These are phyloP conservation scores for Penicillium sp. DNA, from an alignment of 2,329 filamentous ascomycete species.

Conservation along the genomic window DNA sequence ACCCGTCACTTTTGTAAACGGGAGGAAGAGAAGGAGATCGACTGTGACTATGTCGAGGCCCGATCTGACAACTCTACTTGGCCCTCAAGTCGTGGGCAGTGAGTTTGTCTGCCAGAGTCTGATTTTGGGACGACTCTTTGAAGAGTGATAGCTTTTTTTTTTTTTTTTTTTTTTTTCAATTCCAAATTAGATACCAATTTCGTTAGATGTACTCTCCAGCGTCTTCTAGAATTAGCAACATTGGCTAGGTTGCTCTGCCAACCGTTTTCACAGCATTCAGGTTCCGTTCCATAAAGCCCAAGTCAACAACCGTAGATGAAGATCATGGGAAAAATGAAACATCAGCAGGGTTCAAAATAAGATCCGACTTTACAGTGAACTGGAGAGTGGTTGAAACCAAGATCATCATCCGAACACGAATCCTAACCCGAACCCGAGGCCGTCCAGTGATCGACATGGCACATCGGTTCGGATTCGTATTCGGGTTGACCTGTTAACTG, in stretches of 20 bases:
- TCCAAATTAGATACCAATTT: conserved; percentile 32
- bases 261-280: background rate
- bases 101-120: conserved; percentile 92
- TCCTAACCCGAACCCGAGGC: conserved; percentile 5
- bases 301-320: background rate
- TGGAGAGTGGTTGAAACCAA: background rate
- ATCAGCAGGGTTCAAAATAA: too few relatives aligned
- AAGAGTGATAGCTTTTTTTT: conserved; percentile 51
- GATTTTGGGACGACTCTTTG: conserved; percentile 80
- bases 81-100: conserved; percentile 74
- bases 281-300: background rate
- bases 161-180: too few relatives aligned
- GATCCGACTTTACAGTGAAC: too few relatives aligned
- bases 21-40: conserved; percentile 54
- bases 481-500: background rate
- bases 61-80: conserved; percentile 48
- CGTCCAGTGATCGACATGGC: background rate
- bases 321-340: background rate
- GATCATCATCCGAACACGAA: conserved; percentile 8
- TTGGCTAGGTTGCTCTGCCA: background rate
- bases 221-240: background rate
- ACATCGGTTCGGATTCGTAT: conserved; percentile 14
- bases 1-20: conserved; percentile 36
- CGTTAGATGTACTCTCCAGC: background rate
- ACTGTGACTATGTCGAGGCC: conserved; percentile 29